Conservation (phyloP, 2,329 filamentous ascomycete species). For the Fusarium drepaniforme region DNA sequence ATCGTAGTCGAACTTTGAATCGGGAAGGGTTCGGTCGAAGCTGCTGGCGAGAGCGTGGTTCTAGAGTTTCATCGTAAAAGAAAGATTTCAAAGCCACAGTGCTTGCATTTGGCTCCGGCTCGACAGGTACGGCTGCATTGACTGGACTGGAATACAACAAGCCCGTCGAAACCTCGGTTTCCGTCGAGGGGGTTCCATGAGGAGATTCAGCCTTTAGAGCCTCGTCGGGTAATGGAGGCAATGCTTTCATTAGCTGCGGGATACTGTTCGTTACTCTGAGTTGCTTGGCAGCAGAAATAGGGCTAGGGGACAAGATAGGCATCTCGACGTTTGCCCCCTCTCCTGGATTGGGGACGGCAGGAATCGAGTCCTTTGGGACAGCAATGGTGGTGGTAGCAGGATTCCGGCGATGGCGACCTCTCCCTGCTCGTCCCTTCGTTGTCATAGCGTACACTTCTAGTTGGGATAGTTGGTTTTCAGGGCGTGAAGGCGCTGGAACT, state of each 20-base stretch:
- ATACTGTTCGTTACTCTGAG: slow-evolving; percentile 63
- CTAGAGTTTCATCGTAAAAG: background rate
- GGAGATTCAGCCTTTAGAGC: slow-evolving; percentile 9
- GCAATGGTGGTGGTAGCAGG: slow-evolving; percentile 40
- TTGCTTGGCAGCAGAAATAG: slow-evolving; percentile 59
- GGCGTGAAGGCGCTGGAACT: background rate
- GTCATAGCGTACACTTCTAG: background rate
- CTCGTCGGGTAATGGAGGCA: slow-evolving; percentile 59
- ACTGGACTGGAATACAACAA: slow-evolving; percentile 27
- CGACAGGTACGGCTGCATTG: slow-evolving; percentile 4
- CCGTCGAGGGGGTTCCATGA: background rate
- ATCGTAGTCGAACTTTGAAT: slow-evolving; percentile 46
- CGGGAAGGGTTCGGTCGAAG: slow-evolving; percentile 33
- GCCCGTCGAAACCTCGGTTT: slow-evolving; percentile 16
- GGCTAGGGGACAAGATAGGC: slow-evolving; percentile 59
- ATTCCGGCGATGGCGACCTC: slow-evolving; percentile 43
- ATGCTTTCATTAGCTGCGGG: slow-evolving; percentile 64
- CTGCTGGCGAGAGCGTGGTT: background rate
- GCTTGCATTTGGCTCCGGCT: slow-evolving; percentile 1
- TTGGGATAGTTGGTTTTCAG: background rate
- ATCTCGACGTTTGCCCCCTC: slow-evolving; percentile 30
- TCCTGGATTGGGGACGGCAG: background rate
- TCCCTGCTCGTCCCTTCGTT: background rate
- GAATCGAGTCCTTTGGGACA: slow-evolving; percentile 9
- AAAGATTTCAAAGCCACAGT: background rate